These are phyloP conservation scores for Dalechampia spathulata DNA, from an alignment of 441 rosid genomes.

Conservation along the genomic window DNA sequence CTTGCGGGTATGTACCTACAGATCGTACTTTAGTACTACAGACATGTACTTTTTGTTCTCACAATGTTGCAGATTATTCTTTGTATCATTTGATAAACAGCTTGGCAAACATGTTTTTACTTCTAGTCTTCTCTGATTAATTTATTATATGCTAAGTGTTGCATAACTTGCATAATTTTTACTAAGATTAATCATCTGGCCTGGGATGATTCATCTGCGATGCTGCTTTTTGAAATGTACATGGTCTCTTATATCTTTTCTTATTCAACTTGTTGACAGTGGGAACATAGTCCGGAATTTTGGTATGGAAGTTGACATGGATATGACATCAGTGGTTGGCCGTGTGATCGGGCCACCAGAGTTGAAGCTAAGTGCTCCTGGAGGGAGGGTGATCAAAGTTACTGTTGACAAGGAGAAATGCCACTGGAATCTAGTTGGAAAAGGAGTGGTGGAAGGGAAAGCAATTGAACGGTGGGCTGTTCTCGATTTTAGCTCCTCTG, in stretches of 20 bases:
- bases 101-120: too few species aligned
- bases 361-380: conserved; percentile 37
- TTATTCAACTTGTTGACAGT: conserved; percentile 19
- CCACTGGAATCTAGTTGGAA: conserved; percentile 75
- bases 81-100: too few species aligned
- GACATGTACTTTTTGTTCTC: too few species aligned
- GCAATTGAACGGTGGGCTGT: conserved; percentile 60
- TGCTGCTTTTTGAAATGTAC: neutral
- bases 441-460: conserved; percentile 60
- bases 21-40: neutral
- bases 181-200: neutral
- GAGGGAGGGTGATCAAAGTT: conserved; percentile 34
- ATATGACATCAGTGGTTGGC: conserved; percentile 56
- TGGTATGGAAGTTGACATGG: conserved; percentile 49
- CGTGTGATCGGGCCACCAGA: conserved; percentile 73
- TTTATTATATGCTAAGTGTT: neutral
- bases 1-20: conserved; percentile 46
- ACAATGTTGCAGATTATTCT: too few species aligned
- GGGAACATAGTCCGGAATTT: conserved; percentile 41
- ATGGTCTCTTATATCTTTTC: neutral
- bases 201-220: neutral
- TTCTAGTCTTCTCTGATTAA: too few species aligned
- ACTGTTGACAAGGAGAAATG: conserved; percentile 53
- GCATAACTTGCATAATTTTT: neutral
- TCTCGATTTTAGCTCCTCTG: conserved; percentile 47